Base-by-base conservation (phyloP, 192 early-diverging fungal species). In the Hyaloraphidium curvatum region DNA sequence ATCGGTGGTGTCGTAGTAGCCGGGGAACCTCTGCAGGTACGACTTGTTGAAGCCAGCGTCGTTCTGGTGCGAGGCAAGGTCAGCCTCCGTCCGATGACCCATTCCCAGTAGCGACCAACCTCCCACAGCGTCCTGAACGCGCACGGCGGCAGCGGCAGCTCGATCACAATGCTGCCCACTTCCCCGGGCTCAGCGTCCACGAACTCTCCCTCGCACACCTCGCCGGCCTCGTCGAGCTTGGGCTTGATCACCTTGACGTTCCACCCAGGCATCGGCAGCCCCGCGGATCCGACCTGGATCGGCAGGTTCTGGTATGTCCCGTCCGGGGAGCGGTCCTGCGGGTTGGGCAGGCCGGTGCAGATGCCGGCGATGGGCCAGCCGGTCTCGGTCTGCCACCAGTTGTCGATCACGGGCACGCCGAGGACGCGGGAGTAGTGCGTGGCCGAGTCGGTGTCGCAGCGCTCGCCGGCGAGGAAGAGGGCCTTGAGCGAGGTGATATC, bases 1-100 rank as follows among this genome's bases (percentile, higher is more conserved):
- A 58, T 91, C 88, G 9, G 86, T 84, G 0, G 81, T 82, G 59
- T 84, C 80, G 52, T 71, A 84, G 62, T 83, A 83, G 0, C 88
- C 88, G 0, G 84, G 83, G 55, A 84, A 91, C n/a, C n/a, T n/a
- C n/a, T n/a, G n/a, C n/a, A n/a, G n/a, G n/a, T 91, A 88, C 28
- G 74, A 73, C 29, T 77, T 66, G 21, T 68, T 55, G 61, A 80
- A 91, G 23, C 81, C 74, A 22, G 56, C 52, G 50, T 75, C 67
- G 63, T 91, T 84, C 17, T 82, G 76, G n/a, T 82, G n/a, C n/a
- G n/a, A n/a, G n/a, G n/a, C n/a, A n/a, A n/a, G n/a, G n/a, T n/a
- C n/a, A n/a, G n/a, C n/a, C n/a, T n/a, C n/a, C n/a, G n/a, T n/a
- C n/a, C n/a, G n/a, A n/a, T n/a, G n/a, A n/a, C n/a, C n/a, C n/a